These are phyloP conservation scores for Petasospora fabianii DNA, from an alignment of 1,139 yeast species.

Conservation along the genomic window DNA sequence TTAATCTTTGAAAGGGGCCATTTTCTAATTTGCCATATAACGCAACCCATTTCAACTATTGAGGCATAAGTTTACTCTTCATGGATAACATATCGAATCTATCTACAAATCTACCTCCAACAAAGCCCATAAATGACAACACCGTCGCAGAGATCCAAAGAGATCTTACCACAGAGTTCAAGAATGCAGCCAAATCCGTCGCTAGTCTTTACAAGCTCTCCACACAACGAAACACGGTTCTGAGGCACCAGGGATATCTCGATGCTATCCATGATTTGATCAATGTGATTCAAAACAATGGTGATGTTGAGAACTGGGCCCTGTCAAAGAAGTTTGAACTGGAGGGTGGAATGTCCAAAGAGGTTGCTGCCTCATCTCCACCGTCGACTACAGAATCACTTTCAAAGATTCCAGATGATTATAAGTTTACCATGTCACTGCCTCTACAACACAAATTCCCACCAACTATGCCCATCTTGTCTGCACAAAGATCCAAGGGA, in stretches of 20 bases:
- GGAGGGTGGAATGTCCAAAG: constrained; percentile 19
- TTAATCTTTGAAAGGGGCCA: background rate
- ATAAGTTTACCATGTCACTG: constrained; percentile 37
- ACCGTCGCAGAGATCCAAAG: constrained; percentile 8
- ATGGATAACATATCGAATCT: constrained; percentile 14
- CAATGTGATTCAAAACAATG: constrained; percentile 41
- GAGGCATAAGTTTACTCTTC: no score
- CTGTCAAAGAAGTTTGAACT: constrained; percentile 47
- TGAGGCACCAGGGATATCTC: constrained; percentile 51
- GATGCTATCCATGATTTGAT: constrained; percentile 55
- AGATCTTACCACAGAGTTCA: constrained; percentile 48
- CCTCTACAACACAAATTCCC: constrained; percentile 40
- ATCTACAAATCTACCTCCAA: constrained; percentile 10
- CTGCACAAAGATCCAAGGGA: constrained; percentile 32
- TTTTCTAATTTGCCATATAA: no score
- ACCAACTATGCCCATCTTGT: constrained; percentile 44
- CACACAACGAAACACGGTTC: constrained; percentile 39
- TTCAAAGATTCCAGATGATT: constrained; percentile 33
- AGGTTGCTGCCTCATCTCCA: background rate
- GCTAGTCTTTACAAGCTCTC: constrained; percentile 58
- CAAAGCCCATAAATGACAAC: constrained; percentile 8
- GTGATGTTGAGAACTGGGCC: constrained; percentile 53
- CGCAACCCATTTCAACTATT: no score
- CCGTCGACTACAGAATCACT: constrained; percentile 1
- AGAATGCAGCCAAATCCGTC: constrained; percentile 61